Conservation (phyloP, 805 yeast species). For the Wickerhamiella shivajii region DNA sequence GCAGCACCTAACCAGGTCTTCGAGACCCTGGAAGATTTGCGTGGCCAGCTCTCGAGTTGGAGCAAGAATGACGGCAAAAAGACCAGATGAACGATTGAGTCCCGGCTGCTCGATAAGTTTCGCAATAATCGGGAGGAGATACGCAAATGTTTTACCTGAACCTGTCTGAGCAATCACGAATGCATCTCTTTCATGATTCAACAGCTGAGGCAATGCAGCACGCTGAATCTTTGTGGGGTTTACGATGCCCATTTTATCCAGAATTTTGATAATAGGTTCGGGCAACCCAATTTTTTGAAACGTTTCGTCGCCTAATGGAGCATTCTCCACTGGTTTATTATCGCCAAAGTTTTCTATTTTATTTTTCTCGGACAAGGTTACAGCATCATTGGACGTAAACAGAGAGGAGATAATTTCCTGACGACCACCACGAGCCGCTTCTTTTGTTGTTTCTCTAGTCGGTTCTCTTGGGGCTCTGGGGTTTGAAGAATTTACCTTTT, state of each 20-base stretch:
- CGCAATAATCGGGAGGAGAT: constrained; percentile 67
- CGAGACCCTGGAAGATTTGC: constrained; percentile 75
- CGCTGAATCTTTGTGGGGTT: constrained; percentile 80
- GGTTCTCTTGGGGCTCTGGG: background rate
- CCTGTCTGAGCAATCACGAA: constrained; percentile 97
- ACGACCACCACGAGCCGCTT: too few species aligned
- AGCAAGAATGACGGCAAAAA: constrained; percentile 75
- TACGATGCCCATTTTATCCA: constrained; percentile 35
- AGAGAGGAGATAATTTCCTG: constrained; percentile 80
- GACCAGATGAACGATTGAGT: constrained; percentile 52
- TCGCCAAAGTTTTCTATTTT: constrained; percentile 16
- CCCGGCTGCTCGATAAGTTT: constrained; percentile 43
- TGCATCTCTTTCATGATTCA: constrained; percentile 41
- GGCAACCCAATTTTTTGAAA: constrained; percentile 62
- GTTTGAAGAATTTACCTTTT: background rate
- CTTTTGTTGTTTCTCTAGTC: background rate
- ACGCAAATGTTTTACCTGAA: constrained; percentile 90
- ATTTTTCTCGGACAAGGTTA: constrained; percentile 18
- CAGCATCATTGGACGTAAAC: constrained; percentile 55
- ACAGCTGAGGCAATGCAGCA: constrained; percentile 52
- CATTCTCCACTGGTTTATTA: constrained; percentile 93
- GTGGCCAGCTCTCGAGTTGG: constrained; percentile 94
- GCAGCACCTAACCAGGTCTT: constrained; percentile 55
- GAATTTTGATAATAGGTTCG: constrained; percentile 36
- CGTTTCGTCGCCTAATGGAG: constrained; percentile 58